Percentiles rank a stretch among this genome's conserved stretches.
Conservation (phyloP, 1,139 yeast species). For the Candida gigantensis region DNA sequence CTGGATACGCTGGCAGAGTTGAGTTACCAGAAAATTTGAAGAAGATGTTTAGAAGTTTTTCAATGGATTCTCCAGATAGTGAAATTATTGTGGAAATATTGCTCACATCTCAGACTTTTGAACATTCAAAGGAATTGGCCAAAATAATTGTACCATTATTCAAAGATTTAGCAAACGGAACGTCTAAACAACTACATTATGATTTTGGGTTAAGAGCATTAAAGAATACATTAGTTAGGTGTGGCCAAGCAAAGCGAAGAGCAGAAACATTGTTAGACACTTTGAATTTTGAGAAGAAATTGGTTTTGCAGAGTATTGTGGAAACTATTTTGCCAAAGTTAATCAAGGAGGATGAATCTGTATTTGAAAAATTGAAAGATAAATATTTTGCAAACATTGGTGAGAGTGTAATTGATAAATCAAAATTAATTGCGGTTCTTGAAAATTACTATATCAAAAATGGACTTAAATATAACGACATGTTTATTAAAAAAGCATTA, state of each 20-base stretch:
- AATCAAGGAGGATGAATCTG: constrained; percentile 47
- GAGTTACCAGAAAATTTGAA: constrained; percentile 84
- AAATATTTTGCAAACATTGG: constrained; percentile 26
- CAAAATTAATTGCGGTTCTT: constrained; percentile 19
- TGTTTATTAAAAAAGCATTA: constrained; percentile 56
- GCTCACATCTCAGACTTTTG: constrained; percentile 72
- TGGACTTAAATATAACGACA: constrained; percentile 29
- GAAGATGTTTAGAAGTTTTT: constrained; percentile 72
- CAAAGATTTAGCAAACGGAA: constrained; percentile 30
- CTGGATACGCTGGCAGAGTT: constrained; percentile 82
- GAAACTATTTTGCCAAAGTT: constrained; percentile 70
- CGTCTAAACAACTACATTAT: constrained; percentile 70
- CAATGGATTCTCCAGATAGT: constrained; percentile 75
- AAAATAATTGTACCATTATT: constrained; percentile 58
- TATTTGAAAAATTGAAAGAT: constrained; percentile 33
- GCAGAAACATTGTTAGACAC: constrained; percentile 7
- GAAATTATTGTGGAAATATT: constrained; percentile 71
- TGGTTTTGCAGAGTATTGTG: constrained; percentile 54
- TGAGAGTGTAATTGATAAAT: constrained; percentile 16
- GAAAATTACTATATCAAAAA: constrained; percentile 15
- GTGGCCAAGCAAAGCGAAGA: constrained; percentile 52
- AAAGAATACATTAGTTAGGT: constrained; percentile 61
- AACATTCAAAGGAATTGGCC: constrained; percentile 49
- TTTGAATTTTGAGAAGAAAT: constrained; percentile 31
- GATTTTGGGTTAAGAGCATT: constrained; percentile 88